These are phyloP conservation scores for Leccinum fibrillosum DNA, from an alignment of 768 basidiomycete species.

Conservation along the genomic window DNA sequence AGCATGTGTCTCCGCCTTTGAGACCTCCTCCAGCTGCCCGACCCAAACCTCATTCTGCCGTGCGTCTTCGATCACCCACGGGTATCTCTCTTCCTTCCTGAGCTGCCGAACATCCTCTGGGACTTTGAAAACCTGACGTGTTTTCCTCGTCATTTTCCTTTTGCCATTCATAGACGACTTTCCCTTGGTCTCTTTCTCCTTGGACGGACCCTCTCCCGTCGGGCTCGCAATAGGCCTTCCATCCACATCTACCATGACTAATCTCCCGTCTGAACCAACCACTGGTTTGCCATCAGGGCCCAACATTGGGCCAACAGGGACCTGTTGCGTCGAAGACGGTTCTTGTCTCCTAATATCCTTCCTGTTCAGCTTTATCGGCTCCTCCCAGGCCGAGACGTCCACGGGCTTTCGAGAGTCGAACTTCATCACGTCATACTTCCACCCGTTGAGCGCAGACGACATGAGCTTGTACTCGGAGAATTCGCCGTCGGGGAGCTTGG, in stretches of 20 bases:
- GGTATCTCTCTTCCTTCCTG: constrained; percentile 81
- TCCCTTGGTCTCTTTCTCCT: constrained; percentile 39
- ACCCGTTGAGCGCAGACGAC: constrained; percentile 76
- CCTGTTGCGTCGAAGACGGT: constrained; percentile 34
- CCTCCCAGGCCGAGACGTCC: constrained; percentile 65
- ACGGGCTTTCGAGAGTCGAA: constrained; percentile 74
- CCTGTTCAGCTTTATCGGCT: constrained; percentile 83
- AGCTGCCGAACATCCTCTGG: constrained; percentile 76
- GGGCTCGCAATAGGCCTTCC: constrained; percentile 58
- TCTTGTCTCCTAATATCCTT: constrained; percentile 68
- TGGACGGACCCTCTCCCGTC: constrained; percentile 30
- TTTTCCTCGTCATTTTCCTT: constrained; percentile 83
- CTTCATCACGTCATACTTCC: constrained; percentile 93
- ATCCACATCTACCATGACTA: constrained; percentile 81
- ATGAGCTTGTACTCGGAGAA: constrained; percentile 77
- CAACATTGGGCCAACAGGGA: constrained; percentile 69
- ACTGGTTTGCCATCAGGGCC: constrained; percentile 85
- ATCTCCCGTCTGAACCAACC: constrained; percentile 68
- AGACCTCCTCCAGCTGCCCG: constrained; percentile 76
- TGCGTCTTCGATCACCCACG: constrained; percentile 89
- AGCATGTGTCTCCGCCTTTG: constrained; percentile 67
- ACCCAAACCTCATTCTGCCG: constrained; percentile 72
- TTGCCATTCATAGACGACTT: constrained; percentile 47
- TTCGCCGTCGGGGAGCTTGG: constrained; percentile 61
- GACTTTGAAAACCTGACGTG: constrained; percentile 75